These are phyloP conservation scores for Actinomucor elegans DNA, from an alignment of 371 early-diverging fungal genomes.

Conservation along the genomic window DNA sequence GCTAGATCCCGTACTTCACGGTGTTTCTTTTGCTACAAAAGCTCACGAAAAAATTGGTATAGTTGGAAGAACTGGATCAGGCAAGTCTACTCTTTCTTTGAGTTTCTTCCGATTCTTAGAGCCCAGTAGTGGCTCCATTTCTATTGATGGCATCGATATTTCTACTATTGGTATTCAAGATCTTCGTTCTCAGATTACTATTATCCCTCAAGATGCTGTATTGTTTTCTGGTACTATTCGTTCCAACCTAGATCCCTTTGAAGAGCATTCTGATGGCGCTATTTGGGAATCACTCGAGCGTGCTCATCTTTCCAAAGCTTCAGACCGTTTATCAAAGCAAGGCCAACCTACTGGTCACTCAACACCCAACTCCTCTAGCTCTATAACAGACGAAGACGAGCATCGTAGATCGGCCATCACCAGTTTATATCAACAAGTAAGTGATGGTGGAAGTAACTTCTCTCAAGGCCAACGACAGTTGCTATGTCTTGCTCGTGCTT, in stretches of 20 bases:
- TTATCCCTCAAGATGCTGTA: conserved; percentile 86
- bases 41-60: conserved; percentile 78
- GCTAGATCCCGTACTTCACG: conserved; percentile 65
- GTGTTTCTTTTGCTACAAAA: conserved; percentile 61
- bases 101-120: conserved; percentile 80
- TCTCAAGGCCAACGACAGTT: conserved; percentile 90
- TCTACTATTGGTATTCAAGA: conserved; percentile 68
- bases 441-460: conserved; percentile 78
- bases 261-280: conserved; percentile 57
- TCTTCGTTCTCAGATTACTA: conserved; percentile 71
- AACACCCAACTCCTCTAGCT: conserved; percentile 1
- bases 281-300: conserved; percentile 72
- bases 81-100: conserved; percentile 77
- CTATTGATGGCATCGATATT: conserved; percentile 80
- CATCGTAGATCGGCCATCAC: conserved; percentile 39
- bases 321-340: conserved; percentile 12
- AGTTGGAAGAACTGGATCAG: conserved; percentile 79
- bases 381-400: conserved; percentile 32
- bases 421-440: conserved; percentile 60
- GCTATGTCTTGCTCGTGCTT: conserved; percentile 82
- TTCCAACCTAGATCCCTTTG: conserved; percentile 73
- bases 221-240: conserved; percentile 79
- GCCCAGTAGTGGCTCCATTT: conserved; percentile 66
- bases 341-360: not conserved
- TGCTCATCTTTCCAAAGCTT: conserved; percentile 39